Evolutionary conservation across 768 basidiomycete species (phyloP).

Genomic region (Leccinum rimulosum): DNA sequence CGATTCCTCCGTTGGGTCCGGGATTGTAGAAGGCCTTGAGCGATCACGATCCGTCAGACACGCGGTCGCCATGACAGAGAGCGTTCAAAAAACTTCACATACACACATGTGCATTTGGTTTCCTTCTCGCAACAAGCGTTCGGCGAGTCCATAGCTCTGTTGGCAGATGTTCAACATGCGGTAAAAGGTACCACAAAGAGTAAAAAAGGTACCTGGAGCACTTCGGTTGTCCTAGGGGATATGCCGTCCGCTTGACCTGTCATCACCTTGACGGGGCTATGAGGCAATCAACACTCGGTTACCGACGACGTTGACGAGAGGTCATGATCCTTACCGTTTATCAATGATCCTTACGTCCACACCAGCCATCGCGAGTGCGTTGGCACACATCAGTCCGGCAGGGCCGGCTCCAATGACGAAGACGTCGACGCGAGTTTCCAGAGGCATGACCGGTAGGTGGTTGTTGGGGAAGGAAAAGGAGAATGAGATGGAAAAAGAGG

Average conservation of each 20-base stretch:
- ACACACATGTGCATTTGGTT: slow-evolving; percentile 72
- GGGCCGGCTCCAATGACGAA: slow-evolving; percentile 51
- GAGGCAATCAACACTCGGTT: not conserved
- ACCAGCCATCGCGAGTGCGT: slow-evolving; percentile 46
- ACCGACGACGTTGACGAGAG: not conserved
- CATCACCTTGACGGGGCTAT: slow-evolving; percentile 39
- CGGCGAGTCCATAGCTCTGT: slow-evolving; percentile 76
- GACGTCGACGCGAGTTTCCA: slow-evolving; percentile 41
- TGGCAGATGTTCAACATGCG: not conserved
- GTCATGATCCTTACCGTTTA: slow-evolving; percentile 13
- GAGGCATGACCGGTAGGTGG: slow-evolving; percentile 14
- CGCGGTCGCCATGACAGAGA: not conserved
- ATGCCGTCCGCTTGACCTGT: slow-evolving; percentile 58
- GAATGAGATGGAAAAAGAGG: not conserved
- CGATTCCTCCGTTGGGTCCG: slow-evolving; percentile 53
- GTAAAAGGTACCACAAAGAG: not conserved
- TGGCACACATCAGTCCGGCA: slow-evolving; percentile 66
- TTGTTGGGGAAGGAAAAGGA: not conserved
- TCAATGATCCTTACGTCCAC: slow-evolving; percentile 47
- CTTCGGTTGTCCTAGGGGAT: slow-evolving; percentile 53
- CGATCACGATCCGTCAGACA: not conserved
- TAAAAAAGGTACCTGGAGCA: slow-evolving; percentile 40
- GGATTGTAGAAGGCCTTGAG: slow-evolving; percentile 76
- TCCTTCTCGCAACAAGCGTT: slow-evolving; percentile 59
- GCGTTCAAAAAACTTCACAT: slow-evolving; percentile 19